Percentiles rank a stretch among this genome's conserved stretches.
Conservation (phyloP, 352 stramenopile genomes). For the Phytopythium montanum region DNA sequence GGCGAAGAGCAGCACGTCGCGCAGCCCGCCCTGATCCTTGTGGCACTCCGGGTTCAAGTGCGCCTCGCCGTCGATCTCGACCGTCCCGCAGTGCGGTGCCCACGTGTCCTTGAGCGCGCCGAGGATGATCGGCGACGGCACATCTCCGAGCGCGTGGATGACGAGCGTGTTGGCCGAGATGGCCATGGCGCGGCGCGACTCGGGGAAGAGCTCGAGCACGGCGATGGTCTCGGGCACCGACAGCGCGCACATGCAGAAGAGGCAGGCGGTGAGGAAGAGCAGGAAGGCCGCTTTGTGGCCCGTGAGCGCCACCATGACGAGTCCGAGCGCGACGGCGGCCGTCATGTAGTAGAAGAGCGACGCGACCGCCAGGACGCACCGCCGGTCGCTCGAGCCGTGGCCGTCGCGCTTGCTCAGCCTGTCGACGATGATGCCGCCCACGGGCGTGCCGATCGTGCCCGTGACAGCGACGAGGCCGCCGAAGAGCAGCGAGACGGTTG, state of each 20-base stretch:
- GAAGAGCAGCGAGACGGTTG: slow-evolving; percentile 83
- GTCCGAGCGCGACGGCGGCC: slow-evolving; percentile 41
- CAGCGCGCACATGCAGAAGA: slow-evolving; percentile 74
- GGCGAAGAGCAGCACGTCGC: slow-evolving; percentile 14
- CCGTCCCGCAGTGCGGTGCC: slow-evolving; percentile 84
- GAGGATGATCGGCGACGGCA: slow-evolving; percentile 92
- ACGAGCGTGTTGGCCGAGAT: slow-evolving; percentile 90
- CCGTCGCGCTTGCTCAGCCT: slow-evolving; percentile 31
- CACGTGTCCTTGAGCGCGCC: slow-evolving; percentile 91
- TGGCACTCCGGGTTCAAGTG: slow-evolving; percentile 65
- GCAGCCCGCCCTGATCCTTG: no score
- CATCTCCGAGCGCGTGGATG: slow-evolving; percentile 93
- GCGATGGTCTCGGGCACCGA: slow-evolving; percentile 81
- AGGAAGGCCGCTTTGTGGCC: slow-evolving; percentile 57
- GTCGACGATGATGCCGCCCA: slow-evolving; percentile 84
- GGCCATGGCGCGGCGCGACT: slow-evolving; percentile 84
- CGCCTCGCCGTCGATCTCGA: slow-evolving; percentile 55
- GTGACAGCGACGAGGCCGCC: slow-evolving; percentile 77
- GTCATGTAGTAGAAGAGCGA: slow-evolving; percentile 72
- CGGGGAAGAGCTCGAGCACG: slow-evolving; percentile 88
- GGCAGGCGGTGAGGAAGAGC: slow-evolving; percentile 57
- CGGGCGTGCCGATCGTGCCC: slow-evolving; percentile 83
- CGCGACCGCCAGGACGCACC: slow-evolving; percentile 51
- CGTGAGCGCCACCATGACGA: slow-evolving; percentile 61
- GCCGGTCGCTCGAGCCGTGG: slow-evolving; percentile 23